Conservation (phyloP, 2,329 filamentous ascomycete species). For the Colletotrichum plurivorum region DNA sequence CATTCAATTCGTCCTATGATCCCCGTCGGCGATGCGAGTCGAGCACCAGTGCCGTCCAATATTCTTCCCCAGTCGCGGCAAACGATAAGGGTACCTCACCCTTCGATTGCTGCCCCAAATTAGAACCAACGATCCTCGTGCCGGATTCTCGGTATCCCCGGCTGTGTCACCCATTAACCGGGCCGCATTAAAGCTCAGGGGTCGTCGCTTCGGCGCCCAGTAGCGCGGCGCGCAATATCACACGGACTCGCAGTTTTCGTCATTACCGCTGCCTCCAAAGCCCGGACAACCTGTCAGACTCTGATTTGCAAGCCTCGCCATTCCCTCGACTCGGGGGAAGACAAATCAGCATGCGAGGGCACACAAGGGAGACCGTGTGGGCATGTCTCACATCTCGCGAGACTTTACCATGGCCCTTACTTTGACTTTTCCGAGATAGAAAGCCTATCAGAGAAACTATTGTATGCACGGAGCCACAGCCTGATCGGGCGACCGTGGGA, state of each 20-base stretch:
- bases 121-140: constrained; percentile 15
- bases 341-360: constrained; percentile 14
- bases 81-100: constrained; percentile 14
- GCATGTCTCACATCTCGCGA: constrained; percentile 23
- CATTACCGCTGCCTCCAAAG: not conserved
- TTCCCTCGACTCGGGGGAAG: not conserved
- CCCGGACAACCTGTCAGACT: too few species aligned
- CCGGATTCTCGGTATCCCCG: constrained; percentile 30
- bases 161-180: constrained; percentile 19
- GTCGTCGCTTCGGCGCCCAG: constrained; percentile 1
- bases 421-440: constrained; percentile 21
- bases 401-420: not conserved
- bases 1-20: constrained; percentile 10
- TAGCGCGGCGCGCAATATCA: constrained; percentile 8
- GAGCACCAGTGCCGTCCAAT: not conserved
- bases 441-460: constrained; percentile 19
- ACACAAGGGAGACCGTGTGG: constrained; percentile 28
- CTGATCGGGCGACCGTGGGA: not conserved
- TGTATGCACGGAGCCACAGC: constrained; percentile 1
- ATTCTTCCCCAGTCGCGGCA: not conserved
- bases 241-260: not conserved
- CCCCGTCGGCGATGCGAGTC: not conserved
- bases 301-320: not conserved
- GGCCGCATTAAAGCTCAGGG: constrained; percentile 18
- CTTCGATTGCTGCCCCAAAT: not conserved